Evolutionary conservation across 2,329 filamentous ascomycete species (phyloP), one percentile per base, ranked within the genome.

Genomic region (Ceratocystis colombiana): DNA sequence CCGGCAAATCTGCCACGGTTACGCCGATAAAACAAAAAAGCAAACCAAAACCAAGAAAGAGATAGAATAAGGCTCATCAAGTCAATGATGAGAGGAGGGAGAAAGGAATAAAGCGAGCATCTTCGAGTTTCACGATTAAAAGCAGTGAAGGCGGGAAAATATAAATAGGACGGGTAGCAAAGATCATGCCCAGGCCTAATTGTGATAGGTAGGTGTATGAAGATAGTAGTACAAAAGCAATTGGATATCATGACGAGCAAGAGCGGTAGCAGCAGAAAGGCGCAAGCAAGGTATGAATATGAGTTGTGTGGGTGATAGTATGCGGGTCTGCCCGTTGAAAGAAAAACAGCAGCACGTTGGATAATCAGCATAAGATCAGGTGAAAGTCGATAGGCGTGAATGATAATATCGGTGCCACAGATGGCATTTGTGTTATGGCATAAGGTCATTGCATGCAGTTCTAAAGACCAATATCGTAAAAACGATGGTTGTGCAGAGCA

Each of bases 241-340:
- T 10, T 41, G 61, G 65, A 64, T 64, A 67, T 67, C 65, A 67
- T 64, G 65, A 28, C 65, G 57, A 64, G 61, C 50, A 33, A 46
- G 59, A 20, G 57, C 37, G n/a, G 50, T 33, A 12, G 41, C 30
- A 64, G 45, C 28, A 61, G 22, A 65, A 57, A 30, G 37, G 37
- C 37, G 37, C 25, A 64, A 25, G 50, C 41, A 28, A 41, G 44
- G 12, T 46, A 20, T 45, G 12, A 12, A 57, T 30, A 33, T 37
- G 20, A n/a, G 44, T 50, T 33, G 37, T n/a, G 48, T 25, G 22
- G 8, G 7, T 37, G 53, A 2, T 8, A 17, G 22, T 53, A 61
- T 17, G 0, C 30, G 33, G n/a, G 4, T 61, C 17, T 45, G 53
- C 8, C 25, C 20, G 33, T 65, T 45, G 15, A 12, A 17, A 37